phyloP scores from a whole-genome alignment of 495 filamentous ascomycete genomes.

The Xylaria intraflava region DNA sequence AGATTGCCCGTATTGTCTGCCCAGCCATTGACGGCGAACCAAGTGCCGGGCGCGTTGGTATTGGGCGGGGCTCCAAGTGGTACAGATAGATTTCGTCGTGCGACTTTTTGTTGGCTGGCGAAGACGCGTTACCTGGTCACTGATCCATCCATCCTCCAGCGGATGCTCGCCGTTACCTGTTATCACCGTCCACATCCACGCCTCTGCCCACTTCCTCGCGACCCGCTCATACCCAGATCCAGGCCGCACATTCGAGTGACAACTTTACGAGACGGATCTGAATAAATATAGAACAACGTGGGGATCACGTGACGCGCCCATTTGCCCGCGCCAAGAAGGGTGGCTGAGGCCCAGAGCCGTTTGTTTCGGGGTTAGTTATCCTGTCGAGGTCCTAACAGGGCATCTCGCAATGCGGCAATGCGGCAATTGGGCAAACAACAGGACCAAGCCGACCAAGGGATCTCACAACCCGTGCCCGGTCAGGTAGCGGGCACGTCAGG shows the following conservation, averaged over 20 bases:
- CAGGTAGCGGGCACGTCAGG: no score
- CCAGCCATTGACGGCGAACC: background rate
- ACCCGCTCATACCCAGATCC: no score
- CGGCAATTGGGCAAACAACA: no score
- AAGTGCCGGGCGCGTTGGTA: constrained; percentile 1
- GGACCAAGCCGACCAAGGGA: no score
- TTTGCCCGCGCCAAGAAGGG: background rate
- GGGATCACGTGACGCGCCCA: background rate
- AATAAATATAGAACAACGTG: background rate
- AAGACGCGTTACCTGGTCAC: background rate
- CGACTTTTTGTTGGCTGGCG: background rate
- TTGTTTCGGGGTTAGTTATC: background rate
- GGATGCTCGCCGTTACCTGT: no score
- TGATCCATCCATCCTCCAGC: background rate
- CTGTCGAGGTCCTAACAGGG: no score
- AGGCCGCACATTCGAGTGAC: no score
- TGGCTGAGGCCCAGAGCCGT: background rate
- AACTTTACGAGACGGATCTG: no score
- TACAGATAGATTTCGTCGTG: background rate
- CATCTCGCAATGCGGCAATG: no score
- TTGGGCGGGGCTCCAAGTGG: constrained; percentile 3
- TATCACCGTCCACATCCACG: no score
- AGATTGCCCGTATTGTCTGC: background rate
- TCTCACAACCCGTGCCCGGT: no score
- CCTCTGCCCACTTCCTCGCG: no score